Conservation (phyloP, 2,329 filamentous ascomycete genomes). For the Dothideomycetes sp. region DNA sequence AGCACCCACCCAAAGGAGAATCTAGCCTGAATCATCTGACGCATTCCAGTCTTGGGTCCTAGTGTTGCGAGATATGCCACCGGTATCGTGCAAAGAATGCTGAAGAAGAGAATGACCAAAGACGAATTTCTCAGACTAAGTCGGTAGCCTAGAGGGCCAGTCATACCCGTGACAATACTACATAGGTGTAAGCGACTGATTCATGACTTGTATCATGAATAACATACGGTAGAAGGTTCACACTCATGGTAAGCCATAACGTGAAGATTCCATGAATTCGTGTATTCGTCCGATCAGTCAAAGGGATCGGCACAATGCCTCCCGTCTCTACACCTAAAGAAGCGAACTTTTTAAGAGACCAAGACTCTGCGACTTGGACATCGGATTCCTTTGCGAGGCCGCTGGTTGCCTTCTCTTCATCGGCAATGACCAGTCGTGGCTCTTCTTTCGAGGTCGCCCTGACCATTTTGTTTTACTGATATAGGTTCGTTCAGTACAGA, state of each 20-base stretch:
- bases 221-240: constrained; percentile 50
- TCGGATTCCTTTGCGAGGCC: constrained; percentile 2
- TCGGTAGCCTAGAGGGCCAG: constrained; percentile 47
- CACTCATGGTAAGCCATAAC: constrained; percentile 50
- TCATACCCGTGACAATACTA: constrained; percentile 54
- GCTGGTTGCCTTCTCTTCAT: constrained; percentile 8
- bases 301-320: constrained; percentile 48
- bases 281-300: constrained; percentile 45
- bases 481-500: too few species aligned
- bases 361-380: constrained; percentile 3
- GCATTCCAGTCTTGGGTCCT: constrained; percentile 54
- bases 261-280: constrained; percentile 50
- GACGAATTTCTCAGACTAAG: constrained; percentile 48
- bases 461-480: too few species aligned
- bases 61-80: constrained; percentile 51
- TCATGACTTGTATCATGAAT: too few species aligned
- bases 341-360: constrained; percentile 9
- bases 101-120: constrained; percentile 56
- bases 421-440: not conserved
- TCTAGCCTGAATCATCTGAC: constrained; percentile 57
- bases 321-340: constrained; percentile 8
- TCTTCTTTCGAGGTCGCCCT: not conserved
- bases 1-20: constrained; percentile 48
- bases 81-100: constrained; percentile 43
- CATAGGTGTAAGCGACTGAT: not conserved